phyloP scores from a whole-genome alignment of 441 rosid species.

The Jatropha multifida region DNA sequence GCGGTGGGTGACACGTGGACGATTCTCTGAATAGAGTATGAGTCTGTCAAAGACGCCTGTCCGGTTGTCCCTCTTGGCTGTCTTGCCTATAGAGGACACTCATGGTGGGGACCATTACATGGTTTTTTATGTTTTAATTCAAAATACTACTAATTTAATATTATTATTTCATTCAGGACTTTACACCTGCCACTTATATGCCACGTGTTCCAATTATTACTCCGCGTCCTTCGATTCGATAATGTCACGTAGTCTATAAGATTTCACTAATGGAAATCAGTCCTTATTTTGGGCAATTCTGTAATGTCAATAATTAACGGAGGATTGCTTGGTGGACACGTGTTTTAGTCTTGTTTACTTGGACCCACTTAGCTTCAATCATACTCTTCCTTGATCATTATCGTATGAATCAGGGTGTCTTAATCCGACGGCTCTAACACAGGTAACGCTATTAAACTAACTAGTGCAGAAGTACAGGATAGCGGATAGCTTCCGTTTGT shows the following conservation, averaged over 20 bases:
- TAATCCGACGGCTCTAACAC: not conserved
- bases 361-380: not conserved
- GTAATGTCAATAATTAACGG: too few relatives aligned
- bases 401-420: not conserved
- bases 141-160: not conserved
- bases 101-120: conserved; percentile 4
- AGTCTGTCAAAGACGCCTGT: conserved; percentile 1
- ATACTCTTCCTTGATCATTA: not conserved
- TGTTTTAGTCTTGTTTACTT: not conserved
- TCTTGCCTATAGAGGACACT: not conserved
- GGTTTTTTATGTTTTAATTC: not conserved
- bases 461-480: not conserved
- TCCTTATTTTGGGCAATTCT: not conserved
- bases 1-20: conserved; percentile 21
- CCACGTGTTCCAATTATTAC: not conserved
- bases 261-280: not conserved
- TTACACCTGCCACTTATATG: not conserved
- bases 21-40: not conserved
- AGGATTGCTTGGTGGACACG: not conserved
- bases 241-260: not conserved
- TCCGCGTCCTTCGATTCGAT: not conserved
- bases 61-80: not conserved
- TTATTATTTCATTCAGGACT: not conserved
- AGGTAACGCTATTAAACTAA: not conserved
- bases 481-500: not conserved